A percentile compares a stretch with the other conserved stretches of the same genome.
Evolutionary conservation across 352 stramenopile genomes (phyloP).

Genomic region (Pythium aristosporum): DNA sequence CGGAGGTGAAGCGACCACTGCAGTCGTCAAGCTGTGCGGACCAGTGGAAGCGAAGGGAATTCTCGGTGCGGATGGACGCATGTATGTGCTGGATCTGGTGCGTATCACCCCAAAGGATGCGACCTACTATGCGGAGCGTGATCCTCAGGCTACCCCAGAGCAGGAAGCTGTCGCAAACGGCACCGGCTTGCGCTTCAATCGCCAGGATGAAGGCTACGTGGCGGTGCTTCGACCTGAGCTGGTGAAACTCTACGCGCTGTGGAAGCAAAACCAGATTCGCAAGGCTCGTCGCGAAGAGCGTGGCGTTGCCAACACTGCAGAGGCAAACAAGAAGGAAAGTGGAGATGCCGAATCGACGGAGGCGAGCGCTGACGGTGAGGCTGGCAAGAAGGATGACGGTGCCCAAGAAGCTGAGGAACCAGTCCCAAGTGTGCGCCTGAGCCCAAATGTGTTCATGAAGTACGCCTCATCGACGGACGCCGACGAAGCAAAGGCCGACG

Average conservation of each 20-base stretch:
- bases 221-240: slow-evolving; percentile 92
- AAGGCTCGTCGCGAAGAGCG: slow-evolving; percentile 53
- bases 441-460: slow-evolving; percentile 90
- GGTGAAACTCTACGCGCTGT: slow-evolving; percentile 88
- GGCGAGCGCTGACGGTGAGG: slow-evolving; percentile 29
- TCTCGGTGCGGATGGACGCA: slow-evolving; percentile 89
- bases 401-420: slow-evolving; percentile 52
- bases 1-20: slow-evolving; percentile 53
- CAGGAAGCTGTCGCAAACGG: slow-evolving; percentile 35
- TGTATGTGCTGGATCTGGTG: slow-evolving; percentile 95
- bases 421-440: slow-evolving; percentile 63
- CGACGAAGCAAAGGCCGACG: slow-evolving; percentile 65
- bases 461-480: slow-evolving; percentile 77
- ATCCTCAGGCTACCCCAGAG: slow-evolving; percentile 8
- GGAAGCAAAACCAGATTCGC: slow-evolving; percentile 85
- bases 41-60: slow-evolving; percentile 96
- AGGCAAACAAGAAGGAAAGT: slow-evolving; percentile 27
- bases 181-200: slow-evolving; percentile 62
- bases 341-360: slow-evolving; percentile 29
- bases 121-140: slow-evolving; percentile 85
- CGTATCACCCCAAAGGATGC: slow-evolving; percentile 94
- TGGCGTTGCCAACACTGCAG: slow-evolving; percentile 34
- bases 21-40: slow-evolving; percentile 79
- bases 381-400: slow-evolving; percentile 36
- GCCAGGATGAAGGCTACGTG: slow-evolving; percentile 86